Evolutionary conservation across 805 yeast species (phyloP), one percentile per base, ranked within the genome.

Genomic region (Lipomyces orientalis): DNA sequence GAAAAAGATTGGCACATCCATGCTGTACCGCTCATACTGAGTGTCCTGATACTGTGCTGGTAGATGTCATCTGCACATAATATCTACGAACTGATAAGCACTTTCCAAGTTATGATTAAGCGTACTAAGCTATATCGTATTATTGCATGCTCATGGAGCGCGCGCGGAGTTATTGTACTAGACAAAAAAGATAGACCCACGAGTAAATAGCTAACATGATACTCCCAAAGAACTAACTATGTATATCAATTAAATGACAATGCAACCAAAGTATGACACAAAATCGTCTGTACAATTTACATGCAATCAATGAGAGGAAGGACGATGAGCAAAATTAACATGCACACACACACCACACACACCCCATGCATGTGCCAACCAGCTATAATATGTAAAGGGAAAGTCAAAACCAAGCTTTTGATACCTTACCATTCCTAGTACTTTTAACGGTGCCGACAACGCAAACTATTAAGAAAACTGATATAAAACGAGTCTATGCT

Each of bases 391-490:
- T n/a, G 33, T 31, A 16, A 54, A 7, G 12, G 22, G 12, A 54
- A 9, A 54, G 6, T 57, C 60, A 57, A 37, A 35, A 37, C 60
- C 29, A 57, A 35, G 43, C 12, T 55, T 55, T 22, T 34, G 59
- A 31, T 33, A 55, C 19, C 59, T n/a, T 55, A 33, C 58, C 16
- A 16, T 31, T 35, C 25, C 59, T 16, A 43, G 49, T 43, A 43
- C 49, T 43, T 43, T 43, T 43, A n/a, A 6, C 49, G 22, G 22
- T 16, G 22, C 49, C 49, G 49, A 43, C 16, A 43, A 16, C 4
- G 49, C 43, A 37, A 37, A n/a, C 22, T 9, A 43, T 16, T 43
- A 16, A 22, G 14, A 37, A 37, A 37, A 37, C n/a, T n/a, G 49
- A 6, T n/a, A 16, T 43, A 8, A 14, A 43, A 43, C 19, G 49